Conservation (phyloP, 2,329 filamentous ascomycete species). For the Hirsutella rhossiliensis region DNA sequence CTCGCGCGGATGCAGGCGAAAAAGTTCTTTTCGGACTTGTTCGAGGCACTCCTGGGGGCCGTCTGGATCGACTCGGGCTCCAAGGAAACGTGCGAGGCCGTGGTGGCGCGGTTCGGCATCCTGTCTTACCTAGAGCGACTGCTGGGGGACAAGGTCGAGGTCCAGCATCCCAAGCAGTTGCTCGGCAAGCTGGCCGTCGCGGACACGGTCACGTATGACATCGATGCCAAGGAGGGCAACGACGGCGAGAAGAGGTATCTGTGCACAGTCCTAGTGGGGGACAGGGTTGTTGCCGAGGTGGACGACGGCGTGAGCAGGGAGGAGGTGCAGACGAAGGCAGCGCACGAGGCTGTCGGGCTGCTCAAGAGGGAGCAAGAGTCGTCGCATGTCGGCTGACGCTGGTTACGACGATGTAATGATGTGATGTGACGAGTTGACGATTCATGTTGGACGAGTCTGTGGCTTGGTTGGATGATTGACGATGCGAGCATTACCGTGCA, state of each 20-base stretch:
- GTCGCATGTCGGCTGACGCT: neutral
- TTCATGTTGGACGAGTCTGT: too few species aligned
- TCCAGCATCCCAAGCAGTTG: constrained; percentile 54
- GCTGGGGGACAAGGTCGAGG: constrained; percentile 44
- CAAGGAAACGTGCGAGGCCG: constrained; percentile 41
- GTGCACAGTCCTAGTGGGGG: constrained; percentile 40
- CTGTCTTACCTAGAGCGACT: constrained; percentile 49
- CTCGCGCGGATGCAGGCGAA: constrained; percentile 52
- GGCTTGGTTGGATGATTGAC: too few species aligned
- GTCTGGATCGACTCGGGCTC: constrained; percentile 71
- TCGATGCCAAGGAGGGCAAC: constrained; percentile 13
- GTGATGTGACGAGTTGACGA: neutral
- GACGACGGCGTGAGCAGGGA: constrained; percentile 32
- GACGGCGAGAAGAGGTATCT: constrained; percentile 16
- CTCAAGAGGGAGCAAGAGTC: constrained; percentile 13
- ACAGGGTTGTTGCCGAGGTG: constrained; percentile 30
- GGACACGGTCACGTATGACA: constrained; percentile 41
- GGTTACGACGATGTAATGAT: neutral
- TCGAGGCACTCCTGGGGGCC: constrained; percentile 72
- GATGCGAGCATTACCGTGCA: too few species aligned
- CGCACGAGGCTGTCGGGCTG: constrained; percentile 33
- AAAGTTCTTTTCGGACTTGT: constrained; percentile 75
- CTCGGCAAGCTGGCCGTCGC: constrained; percentile 45
- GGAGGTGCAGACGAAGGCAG: constrained; percentile 44
- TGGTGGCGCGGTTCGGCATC: constrained; percentile 56